Evolutionary conservation across 352 stramenopile species (phyloP), one percentile per base, ranked within the genome.

Genomic region (Globisporangium heterothallicum): DNA sequence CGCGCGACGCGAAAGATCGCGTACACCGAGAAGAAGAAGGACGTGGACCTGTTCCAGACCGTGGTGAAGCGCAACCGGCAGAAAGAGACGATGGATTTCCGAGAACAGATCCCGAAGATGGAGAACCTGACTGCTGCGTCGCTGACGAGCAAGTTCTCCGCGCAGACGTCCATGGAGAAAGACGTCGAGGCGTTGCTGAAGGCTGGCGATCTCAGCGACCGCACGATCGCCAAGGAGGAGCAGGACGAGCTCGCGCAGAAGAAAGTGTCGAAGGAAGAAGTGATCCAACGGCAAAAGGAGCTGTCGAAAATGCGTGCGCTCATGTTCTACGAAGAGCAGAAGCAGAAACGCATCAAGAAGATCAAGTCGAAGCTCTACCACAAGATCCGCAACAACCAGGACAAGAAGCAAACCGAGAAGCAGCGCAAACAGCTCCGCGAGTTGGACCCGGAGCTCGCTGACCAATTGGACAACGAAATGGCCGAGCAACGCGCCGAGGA

Each of bases 281-380:
- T 97, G 40, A 62, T 78, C 49, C 72, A 77, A 40, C 85, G 90
- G 4, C 87, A 97, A 56, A 80, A 82, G 34, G 92, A 99, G 63
- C 70, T 99, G 25, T 79, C 94, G 2, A 98, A 98, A 66, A 92
- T 99, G 70, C 84, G 96, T 38, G 84, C 94, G 49, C 74, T 99
- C 38, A 85, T 99, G 64, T 99, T 99, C 58, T 99, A 99, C 70
- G 90, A 99, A 41, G 96, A 99, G 72, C 91, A 98, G 70, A 99
- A 99, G 66, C 69, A 89, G 44, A 90, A 97, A 61, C 94, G 97
- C 27, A 94, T 99, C 25, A 99, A 99, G 75, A 99, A 99, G 74
- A 99, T 99, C 66, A 99, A 99, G 74, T 98, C 90, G 29, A 99
- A 99, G 64, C 92, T 98, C 27, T 99, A 98, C 79, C 89, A 97